These are phyloP conservation scores for Hortiboletus campestris DNA, from an alignment of 768 basidiomycete genomes.

Conservation along the genomic window DNA sequence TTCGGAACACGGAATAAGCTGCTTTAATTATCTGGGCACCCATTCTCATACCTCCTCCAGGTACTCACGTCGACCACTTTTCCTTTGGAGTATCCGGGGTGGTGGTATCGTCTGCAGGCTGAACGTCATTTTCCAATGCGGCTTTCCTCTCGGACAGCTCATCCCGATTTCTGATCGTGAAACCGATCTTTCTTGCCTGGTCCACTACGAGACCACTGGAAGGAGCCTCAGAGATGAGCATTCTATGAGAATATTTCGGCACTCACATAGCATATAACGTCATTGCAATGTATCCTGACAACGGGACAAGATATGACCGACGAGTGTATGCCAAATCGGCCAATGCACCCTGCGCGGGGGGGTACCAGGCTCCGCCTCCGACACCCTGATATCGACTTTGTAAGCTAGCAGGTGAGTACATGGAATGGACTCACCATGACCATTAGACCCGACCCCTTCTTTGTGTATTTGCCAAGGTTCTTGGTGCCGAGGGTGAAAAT, in stretches of 20 bases:
- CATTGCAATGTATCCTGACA: conserved; percentile 60
- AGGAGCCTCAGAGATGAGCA: neutral
- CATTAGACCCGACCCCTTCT: conserved; percentile 59
- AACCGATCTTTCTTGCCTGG: conserved; percentile 47
- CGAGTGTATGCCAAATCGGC: conserved; percentile 49
- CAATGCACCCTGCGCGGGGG: conserved; percentile 55
- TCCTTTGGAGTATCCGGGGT: conserved; percentile 3
- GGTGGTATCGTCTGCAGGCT: neutral
- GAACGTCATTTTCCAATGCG: neutral
- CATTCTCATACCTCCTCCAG: conserved; percentile 12
- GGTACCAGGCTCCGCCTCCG: conserved; percentile 69
- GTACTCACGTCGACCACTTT: conserved; percentile 15
- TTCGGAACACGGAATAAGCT: neutral
- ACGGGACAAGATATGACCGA: conserved; percentile 59
- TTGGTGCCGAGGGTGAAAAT: conserved; percentile 68
- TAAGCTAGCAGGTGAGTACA: neutral
- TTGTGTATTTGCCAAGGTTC: conserved; percentile 59
- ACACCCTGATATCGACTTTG: conserved; percentile 40
- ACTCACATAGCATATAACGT: conserved; percentile 55
- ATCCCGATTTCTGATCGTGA: conserved; percentile 49
- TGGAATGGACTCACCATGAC: conserved; percentile 46
- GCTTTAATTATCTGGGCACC: neutral
- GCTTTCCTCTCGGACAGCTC: conserved; percentile 33
- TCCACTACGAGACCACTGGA: conserved; percentile 53
- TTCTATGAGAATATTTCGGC: neutral